Conservation (phyloP, 306 rosid genomes). For the Ziziphus jujuba region DNA sequence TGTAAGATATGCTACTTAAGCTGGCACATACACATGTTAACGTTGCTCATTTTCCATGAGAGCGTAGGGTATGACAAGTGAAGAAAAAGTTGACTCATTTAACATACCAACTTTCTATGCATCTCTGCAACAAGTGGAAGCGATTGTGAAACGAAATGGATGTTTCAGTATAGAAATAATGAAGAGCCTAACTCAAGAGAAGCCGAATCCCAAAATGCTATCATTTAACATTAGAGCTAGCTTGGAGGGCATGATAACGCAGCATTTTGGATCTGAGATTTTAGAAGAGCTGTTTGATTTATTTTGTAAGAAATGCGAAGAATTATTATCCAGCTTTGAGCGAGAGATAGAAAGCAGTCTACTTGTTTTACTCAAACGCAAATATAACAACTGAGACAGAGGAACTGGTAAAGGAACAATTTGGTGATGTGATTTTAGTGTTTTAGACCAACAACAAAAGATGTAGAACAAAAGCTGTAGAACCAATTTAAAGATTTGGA, state of each 20-base stretch:
- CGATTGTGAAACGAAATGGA: slow-evolving; percentile 2
- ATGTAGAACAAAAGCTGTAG: too few species aligned
- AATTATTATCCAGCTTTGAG: neutral
- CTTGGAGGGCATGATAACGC: slow-evolving; percentile 5
- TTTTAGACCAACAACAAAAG: too few species aligned
- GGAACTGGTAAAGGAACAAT: slow-evolving; percentile 13
- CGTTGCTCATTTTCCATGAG: too few species aligned
- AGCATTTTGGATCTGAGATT: slow-evolving; percentile 8
- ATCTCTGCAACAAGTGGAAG: neutral
- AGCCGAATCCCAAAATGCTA: neutral
- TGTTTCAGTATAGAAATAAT: slow-evolving; percentile 7
- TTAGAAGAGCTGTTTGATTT: slow-evolving; percentile 3
- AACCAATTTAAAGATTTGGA: too few species aligned
- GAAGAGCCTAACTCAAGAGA: neutral
- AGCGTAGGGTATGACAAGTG: too few species aligned
- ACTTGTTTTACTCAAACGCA: slow-evolving; percentile 25
- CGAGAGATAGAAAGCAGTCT: slow-evolving; percentile 5
- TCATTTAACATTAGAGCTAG: neutral
- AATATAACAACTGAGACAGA: slow-evolving; percentile 3
- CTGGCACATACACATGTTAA: too few species aligned
- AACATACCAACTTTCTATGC: neutral
- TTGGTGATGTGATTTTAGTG: slow-evolving; percentile 18
- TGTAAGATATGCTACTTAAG: too few species aligned
- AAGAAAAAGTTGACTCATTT: neutral
- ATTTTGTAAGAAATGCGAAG: neutral